Evolutionary conservation across 1,284 basidiomycete genomes (phyloP).

Genomic region (Coriolopsis trogii): DNA sequence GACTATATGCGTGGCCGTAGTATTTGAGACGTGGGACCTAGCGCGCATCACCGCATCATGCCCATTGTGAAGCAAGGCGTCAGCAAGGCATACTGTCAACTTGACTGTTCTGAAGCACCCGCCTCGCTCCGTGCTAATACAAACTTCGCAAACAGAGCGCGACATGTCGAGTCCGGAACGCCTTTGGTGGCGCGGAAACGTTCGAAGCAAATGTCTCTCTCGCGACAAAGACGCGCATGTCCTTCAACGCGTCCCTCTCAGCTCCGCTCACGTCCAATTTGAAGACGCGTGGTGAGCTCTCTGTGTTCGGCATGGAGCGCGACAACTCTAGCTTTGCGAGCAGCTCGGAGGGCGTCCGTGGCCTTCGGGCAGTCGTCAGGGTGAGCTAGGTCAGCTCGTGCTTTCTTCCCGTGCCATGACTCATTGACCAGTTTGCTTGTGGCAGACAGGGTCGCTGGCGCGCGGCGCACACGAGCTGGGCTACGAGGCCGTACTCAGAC

Average conservation of each 20-base stretch:
- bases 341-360: constrained; percentile 68
- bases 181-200: constrained; percentile 91
- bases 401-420: constrained; percentile 24
- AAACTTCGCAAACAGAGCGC: constrained; percentile 53
- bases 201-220: constrained; percentile 84
- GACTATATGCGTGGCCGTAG: too few relatives aligned
- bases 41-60: too few relatives aligned
- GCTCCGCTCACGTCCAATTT: constrained; percentile 63
- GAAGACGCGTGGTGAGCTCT: constrained; percentile 61
- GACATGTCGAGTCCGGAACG: constrained; percentile 82
- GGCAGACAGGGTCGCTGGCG: constrained; percentile 43
- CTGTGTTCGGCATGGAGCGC: constrained; percentile 63
- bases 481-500: constrained; percentile 81
- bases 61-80: too few relatives aligned
- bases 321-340: constrained; percentile 76
- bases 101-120: too few relatives aligned
- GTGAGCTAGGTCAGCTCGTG: constrained; percentile 50
- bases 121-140: neutral
- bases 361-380: constrained; percentile 66
- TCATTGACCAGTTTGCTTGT: constrained; percentile 26
- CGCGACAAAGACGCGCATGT: constrained; percentile 87
- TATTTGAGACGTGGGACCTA: too few relatives aligned
- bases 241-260: constrained; percentile 72
- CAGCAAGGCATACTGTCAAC: too few relatives aligned
- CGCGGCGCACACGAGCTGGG: constrained; percentile 75